Evolutionary conservation across 495 filamentous ascomycete genomes (phyloP), one percentile per base, ranked within the genome.

Genomic region (Trichoderma erinaceum): DNA sequence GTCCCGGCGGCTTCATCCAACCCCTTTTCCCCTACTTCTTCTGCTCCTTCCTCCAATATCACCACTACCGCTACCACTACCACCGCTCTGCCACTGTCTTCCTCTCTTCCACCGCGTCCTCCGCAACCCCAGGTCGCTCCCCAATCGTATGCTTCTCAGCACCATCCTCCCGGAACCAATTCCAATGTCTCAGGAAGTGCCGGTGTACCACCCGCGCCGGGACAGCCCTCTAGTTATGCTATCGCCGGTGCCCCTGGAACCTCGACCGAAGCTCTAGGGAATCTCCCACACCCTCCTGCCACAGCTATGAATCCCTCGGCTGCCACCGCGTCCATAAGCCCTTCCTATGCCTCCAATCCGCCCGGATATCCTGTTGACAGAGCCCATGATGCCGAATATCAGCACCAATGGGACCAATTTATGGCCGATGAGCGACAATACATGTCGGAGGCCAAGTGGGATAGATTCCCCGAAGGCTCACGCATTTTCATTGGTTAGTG

Each of bases 371-470:
- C 66, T 48, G 41, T 41, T 68, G 61, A 27, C n/a, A 44, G 41
- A 43, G 68, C 13, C 64, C 27, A 63, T 84, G 29, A 61, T 23
- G 27, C 68, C 16, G 85, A 89, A 18, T 80, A 86, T 23, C 86
- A 94, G 72, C 88, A 88, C 74, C 84, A 83, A 63, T 98, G 92
- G 77, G 92, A 97, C 64, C 84, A 88, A 43, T 99, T 97, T 75
- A 79, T 95, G 13, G 84, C 86, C 61, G 85, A 92, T 69, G 92
- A 96, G 77, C 82, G 90, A 68, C 80, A 83, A 41, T 93, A 93
- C 75, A 91, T 96, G 41, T 87, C 85, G 11, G 93, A 97, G 71
- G 95, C 92, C 65, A 88, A 92, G 69, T 98, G 94, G 95, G 92
- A 98, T 75, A 87, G 88, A 67, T 98, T 98, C 72, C 94, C 94